Base-by-base conservation (phyloP, 345 rosid species). In the Salix koriyanagi region DNA sequence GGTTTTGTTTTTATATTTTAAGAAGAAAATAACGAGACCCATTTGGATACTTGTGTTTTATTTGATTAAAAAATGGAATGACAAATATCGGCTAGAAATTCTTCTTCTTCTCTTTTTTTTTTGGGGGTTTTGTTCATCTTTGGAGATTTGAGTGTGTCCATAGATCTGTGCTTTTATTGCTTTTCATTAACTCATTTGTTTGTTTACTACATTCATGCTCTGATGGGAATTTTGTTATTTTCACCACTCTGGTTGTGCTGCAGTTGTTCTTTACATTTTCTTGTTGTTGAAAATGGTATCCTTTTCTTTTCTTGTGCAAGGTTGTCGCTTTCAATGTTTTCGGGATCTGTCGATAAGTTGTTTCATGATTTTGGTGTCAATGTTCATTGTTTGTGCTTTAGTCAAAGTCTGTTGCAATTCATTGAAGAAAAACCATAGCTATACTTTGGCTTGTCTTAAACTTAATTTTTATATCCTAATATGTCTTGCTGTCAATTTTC, bases 341-440 rank as follows among this genome's bases (percentile, higher is more conserved):
- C 46, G 0, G 46, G 46, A 42, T 42, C 46, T 42, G 3, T 61
- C 26, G 26, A 21, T n/a, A 21, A 34, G 36, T 75, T 75, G 34
- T 54, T 75, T 25, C 50, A 39, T 62, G 26, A 5, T 48, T 64
- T 36, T 50, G 66, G 28, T 34, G 62, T 42, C 46, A 42, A 42
- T 42, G 73, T 80, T 77, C 66, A 58, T 80, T 69, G 71, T 62
- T 83, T 76, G 74, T 80, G 74, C 78, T 37, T 80, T 79, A 74
- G 65, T 82, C 69, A 67, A 78, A 44, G 30, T 66, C 54, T 62
- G 56, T 83, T 83, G 83, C 83, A 56, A 69, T 77, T 69, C 44
- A 58, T 78, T 67, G 81, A 79, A 82, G 86, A 81, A 82, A 84
- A 83, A 84, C 77, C 78, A 71, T 76, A 39, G 42, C 61, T 76